Percentiles rank a stretch among this genome's conserved stretches.
Evolutionary conservation across 192 early-diverging fungal species (phyloP).

Genomic region (Mortierella claussenii): DNA sequence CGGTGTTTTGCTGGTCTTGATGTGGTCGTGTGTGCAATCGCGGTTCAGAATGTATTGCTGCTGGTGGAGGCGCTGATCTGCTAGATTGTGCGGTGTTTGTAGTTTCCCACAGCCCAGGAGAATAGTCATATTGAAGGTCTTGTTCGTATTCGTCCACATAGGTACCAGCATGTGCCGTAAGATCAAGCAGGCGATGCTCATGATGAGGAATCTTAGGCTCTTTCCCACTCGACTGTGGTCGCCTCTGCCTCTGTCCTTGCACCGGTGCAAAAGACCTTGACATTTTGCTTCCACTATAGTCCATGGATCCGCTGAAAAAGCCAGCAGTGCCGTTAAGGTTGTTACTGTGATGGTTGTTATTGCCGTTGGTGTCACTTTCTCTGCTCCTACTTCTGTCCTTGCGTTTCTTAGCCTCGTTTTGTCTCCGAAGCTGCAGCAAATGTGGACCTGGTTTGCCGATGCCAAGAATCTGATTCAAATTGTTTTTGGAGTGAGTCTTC

Average conservation of each 20-base stretch:
- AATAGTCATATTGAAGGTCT: slow-evolving; percentile 25
- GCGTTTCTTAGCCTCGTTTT: slow-evolving; percentile 1
- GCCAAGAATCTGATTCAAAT: slow-evolving; percentile 43
- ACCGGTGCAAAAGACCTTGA: too few relatives aligned
- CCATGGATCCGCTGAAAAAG: too few relatives aligned
- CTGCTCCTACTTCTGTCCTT: neutral
- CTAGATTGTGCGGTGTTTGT: too few relatives aligned
- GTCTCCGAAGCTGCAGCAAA: slow-evolving; percentile 12
- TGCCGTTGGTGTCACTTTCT: neutral
- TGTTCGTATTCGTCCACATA: slow-evolving; percentile 24
- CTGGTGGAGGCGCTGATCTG: too few relatives aligned
- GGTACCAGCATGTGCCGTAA: slow-evolving; percentile 16
- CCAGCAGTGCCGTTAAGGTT: too few relatives aligned
- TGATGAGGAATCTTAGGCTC: slow-evolving; percentile 3
- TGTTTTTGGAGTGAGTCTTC: too few relatives aligned
- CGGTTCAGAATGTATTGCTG: too few relatives aligned
- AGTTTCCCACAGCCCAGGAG: slow-evolving; percentile 8
- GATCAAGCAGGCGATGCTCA: slow-evolving; percentile 1
- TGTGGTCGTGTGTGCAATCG: too few relatives aligned
- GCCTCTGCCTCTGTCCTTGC: neutral
- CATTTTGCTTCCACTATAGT: too few relatives aligned
- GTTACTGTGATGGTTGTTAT: neutral
- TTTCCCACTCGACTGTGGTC: neutral
- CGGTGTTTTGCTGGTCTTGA: too few relatives aligned
- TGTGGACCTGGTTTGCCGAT: slow-evolving; percentile 48